phyloP scores from a whole-genome alignment of 208 protist genomes.

The Chromosphaera perkinsii region DNA sequence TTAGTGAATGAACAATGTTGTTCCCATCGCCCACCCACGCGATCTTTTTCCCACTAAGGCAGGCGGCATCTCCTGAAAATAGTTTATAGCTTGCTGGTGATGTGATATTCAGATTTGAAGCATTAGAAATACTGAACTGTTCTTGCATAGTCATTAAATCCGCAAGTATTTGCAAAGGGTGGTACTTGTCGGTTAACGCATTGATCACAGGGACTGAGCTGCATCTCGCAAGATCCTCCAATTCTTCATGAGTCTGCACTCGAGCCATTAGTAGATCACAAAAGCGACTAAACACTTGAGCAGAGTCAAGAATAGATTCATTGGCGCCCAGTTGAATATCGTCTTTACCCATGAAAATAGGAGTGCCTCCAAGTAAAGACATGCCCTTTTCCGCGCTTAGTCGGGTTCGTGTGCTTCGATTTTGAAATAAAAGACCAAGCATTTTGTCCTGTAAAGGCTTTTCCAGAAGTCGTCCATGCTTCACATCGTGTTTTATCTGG shows the following conservation, averaged over 20 bases:
- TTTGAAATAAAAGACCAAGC: conserved; percentile 36
- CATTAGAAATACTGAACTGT: conserved; percentile 1
- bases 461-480: too few relatives aligned
- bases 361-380: conserved; percentile 25
- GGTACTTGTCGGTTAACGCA: conserved; percentile 36
- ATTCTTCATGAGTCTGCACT: conserved; percentile 9
- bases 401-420: conserved; percentile 34
- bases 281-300: conserved; percentile 20
- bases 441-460: conserved; percentile 8
- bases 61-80: too few relatives aligned
- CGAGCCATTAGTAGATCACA: conserved; percentile 28
- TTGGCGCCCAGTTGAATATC: conserved; percentile 39
- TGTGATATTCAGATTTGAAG: background rate
- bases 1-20: conserved; percentile 29
- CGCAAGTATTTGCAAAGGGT: conserved; percentile 34
- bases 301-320: conserved; percentile 24
- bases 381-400: conserved; percentile 30
- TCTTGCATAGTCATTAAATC: conserved; percentile 36
- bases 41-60: background rate
- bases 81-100: background rate
- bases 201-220: conserved; percentile 39
- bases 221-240: conserved; percentile 26
- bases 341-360: conserved; percentile 31
- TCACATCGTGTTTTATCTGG: too few relatives aligned
- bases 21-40: conserved; percentile 38